Base-by-base conservation (phyloP, 176 grass and related monocot genomes). In the Hyparrhenia diplandra region DNA sequence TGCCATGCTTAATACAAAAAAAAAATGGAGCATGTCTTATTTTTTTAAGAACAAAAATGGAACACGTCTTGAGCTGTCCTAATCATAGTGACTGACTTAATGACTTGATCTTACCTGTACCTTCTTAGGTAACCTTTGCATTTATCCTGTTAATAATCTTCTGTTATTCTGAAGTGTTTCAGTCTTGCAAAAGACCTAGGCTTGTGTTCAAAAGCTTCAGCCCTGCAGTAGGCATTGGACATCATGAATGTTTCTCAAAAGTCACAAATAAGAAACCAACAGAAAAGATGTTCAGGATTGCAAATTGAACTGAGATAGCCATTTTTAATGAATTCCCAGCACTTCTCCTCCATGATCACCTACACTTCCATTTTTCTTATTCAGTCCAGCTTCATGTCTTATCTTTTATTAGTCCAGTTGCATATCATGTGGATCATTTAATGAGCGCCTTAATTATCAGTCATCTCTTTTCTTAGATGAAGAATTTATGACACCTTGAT, bases 271-370 rank as follows among this genome's bases (percentile, higher is more conserved):
- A 36, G 55, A 23, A 61, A n/a, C 61, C 36, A 23, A n/a, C 39
- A n/a, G 18, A 43, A 43, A 30, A 54, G 12, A 60, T 61, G 6
- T 13, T 23, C 27, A 43, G 41, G 41, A 43, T 43, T 43, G 41
- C 41, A 43, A 43, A 43, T 11, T 43, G 41, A 43, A 11, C n/a
- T 79, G 42, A 72, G 30, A 14, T 13, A 36, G 18, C 49, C 23
- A 18, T 73, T 45, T 78, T 58, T 58, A 23, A 65, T 68, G 31
- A 69, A 45, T 25, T 20, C 13, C n/a, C 23, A 79, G 75, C 87
- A 88, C 87, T 75, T 80, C 49, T 74, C 75, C 75, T 32, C 31
- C 31, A 84, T 75, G 75, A 84, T 72, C 70, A 79, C 49, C n/a
- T 41, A 51, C 61, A 52, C 11, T 41, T n/a, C 18, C 10, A 40